Evolutionary conservation across 768 basidiomycete species (phyloP), one percentile per base, ranked within the genome.

Genomic region (Pisolithus marmoratus): DNA sequence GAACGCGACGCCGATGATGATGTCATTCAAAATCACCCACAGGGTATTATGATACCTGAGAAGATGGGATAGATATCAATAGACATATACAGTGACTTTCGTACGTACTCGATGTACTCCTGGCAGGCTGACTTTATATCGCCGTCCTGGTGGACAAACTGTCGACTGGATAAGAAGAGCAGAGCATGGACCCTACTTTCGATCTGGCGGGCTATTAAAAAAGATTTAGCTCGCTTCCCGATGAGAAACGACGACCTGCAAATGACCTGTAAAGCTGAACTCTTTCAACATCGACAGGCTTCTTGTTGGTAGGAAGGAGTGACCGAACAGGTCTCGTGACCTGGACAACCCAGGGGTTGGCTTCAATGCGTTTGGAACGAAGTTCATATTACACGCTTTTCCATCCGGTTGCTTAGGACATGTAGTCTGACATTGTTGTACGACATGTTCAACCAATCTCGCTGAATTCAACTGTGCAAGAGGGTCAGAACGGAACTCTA

Each of bases 21-120:
- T 65, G 62, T 98, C 95, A 67, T 97, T 97, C 58, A 92, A 64
- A 26, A 94, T 79, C 2, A 95, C 73, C 95, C 95, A 98, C 2
- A 95, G 75, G 27, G 81, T 84, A 61, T 94, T 96, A 73, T 90
- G 94, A 65, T 95, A 94, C 48, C 90, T 94, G 48, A 29, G 22
- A 38, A 26, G 43, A 15, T 52, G 19, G 29, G 51, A 8, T 43
- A 55, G 26, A 49, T 7, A 24, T 14, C 2, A n/a, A n/a, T 15
- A 20, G 34, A 40, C 36, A 20, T n/a, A 5, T 37, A 15, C 14
- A 50, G 36, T 45, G 24, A 19, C 38, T 24, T 26, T 37, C 1
- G 41, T 4, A 61, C 75, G 41, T 55, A 88, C 87, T 78, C 80
- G 52, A 89, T 88, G 59, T 93, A 92, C 46, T 77, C 73, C 4